Evolutionary conservation across 371 early-diverging fungal species (phyloP), one percentile per base, ranked within the genome.

Genomic region (Lichtheimia ornata): DNA sequence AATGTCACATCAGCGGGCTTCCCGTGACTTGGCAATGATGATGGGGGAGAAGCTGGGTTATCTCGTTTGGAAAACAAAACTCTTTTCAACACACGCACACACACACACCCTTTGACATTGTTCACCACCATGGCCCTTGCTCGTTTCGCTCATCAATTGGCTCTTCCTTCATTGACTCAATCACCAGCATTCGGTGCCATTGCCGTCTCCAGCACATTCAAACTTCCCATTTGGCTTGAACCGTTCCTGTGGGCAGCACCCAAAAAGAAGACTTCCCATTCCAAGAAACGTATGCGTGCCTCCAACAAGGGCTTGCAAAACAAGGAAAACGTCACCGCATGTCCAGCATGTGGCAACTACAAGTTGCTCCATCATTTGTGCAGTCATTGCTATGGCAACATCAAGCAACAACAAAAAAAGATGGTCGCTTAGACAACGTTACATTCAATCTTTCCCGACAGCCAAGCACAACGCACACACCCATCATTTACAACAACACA

Each of bases 181-280:
- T 15, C 24, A 45, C 57, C 57, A 43, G 42, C 17, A 42, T 44
- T 56, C 17, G 57, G 57, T 45, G 57, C 57, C 11, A 13, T 56
- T 42, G 57, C 57, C 14, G 28, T 27, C 20, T 22, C 45, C 43
- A 42, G 57, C 43, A 59, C 68, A 11, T 76, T 76, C 53, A 70
- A 76, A 65, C 61, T 74, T 45, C 82, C 82, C 50, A 58, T 50
- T 27, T 81, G 82, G 82, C 70, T 81, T 42, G 81, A 71, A 44
- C 69, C 85, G 12, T 76, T 92, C 47, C 80, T 91, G 53, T 85
- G 87, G 77, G 92, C 92, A 0, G 94, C 89, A 45, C 94, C 94
- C 24, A 94, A 94, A 75, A 88, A 90, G 82, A 88, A 90, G 75
- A 93, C 93, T 0, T 91, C 93, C 18, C 93, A 94, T 65, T 85